These are phyloP conservation scores for Aspergillus diversus DNA, from an alignment of 495 filamentous ascomycete genomes.

Conservation along the genomic window DNA sequence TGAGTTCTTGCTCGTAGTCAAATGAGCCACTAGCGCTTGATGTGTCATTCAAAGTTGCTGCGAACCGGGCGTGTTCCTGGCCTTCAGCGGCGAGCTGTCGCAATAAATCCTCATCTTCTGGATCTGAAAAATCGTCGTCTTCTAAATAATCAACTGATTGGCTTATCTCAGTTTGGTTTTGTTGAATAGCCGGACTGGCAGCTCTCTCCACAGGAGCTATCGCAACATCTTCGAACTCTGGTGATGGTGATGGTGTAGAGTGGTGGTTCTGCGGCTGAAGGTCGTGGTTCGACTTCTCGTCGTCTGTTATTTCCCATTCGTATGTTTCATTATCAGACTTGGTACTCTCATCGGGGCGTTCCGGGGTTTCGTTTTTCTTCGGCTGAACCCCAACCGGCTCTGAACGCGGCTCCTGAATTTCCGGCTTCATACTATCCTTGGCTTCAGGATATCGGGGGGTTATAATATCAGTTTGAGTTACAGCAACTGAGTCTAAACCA, in stretches of 20 bases:
- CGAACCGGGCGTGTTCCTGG: constrained; percentile 91
- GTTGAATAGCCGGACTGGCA: neutral
- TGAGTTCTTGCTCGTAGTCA: constrained; percentile 85
- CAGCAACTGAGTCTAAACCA: constrained; percentile 37
- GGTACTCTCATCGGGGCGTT: neutral
- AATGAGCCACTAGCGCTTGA: constrained; percentile 61
- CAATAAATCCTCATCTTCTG: constrained; percentile 88
- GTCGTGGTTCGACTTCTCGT: constrained; percentile 9
- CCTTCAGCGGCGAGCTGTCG: constrained; percentile 83
- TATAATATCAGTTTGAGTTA: constrained; percentile 23
- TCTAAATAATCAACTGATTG: constrained; percentile 34
- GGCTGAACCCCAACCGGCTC: neutral
- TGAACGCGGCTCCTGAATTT: neutral
- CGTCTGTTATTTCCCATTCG: constrained; percentile 12
- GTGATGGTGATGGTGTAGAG: constrained; percentile 47
- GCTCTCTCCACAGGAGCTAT: constrained; percentile 11
- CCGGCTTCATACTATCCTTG: neutral
- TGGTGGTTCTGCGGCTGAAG: constrained; percentile 6
- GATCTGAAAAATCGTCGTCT: constrained; percentile 70
- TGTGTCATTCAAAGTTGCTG: constrained; percentile 77
- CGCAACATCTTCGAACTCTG: constrained; percentile 56
- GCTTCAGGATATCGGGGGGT: neutral
- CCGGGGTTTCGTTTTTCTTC: neutral
- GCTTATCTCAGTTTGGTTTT: constrained; percentile 30
- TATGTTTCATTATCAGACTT: neutral